These are phyloP conservation scores for Penicillium goetzii DNA, from an alignment of 495 filamentous ascomycete genomes.

Conservation along the genomic window DNA sequence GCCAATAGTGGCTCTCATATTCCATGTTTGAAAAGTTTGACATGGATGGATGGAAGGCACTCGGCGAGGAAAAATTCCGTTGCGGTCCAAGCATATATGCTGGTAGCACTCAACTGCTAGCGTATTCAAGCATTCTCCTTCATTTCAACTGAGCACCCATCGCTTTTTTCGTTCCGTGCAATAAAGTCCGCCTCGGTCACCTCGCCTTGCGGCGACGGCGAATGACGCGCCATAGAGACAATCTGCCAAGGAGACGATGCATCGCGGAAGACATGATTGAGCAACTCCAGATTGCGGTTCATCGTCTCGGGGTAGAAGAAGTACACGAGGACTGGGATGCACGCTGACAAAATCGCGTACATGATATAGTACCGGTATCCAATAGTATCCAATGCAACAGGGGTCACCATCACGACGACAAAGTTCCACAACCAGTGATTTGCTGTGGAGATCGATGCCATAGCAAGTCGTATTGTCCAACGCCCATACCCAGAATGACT, in stretches of 20 bases:
- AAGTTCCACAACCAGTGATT: constrained; percentile 59
- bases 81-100: too few relatives aligned
- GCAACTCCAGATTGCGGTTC: constrained; percentile 65
- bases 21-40: background rate
- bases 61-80: too few relatives aligned
- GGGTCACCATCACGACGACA: constrained; percentile 62
- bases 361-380: constrained; percentile 44
- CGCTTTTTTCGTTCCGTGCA: constrained; percentile 3
- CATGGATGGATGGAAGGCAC: too few relatives aligned
- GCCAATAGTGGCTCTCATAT: background rate
- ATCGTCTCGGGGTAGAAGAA: constrained; percentile 73
- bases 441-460: constrained; percentile 48
- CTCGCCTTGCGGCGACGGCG: constrained; percentile 38
- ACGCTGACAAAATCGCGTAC: constrained; percentile 39
- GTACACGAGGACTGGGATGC: constrained; percentile 53
- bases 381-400: constrained; percentile 43
- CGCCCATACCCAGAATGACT: constrained; percentile 47
- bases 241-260: constrained; percentile 37
- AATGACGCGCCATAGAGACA: constrained; percentile 36
- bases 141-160: background rate
- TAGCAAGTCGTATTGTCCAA: constrained; percentile 55
- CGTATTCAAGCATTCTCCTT: constrained; percentile 4
- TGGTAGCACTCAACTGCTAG: background rate
- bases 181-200: constrained; percentile 20
- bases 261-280: constrained; percentile 70